Evolutionary conservation across 140 eudicot species (phyloP).

Genomic region (Cichorium intybus): DNA sequence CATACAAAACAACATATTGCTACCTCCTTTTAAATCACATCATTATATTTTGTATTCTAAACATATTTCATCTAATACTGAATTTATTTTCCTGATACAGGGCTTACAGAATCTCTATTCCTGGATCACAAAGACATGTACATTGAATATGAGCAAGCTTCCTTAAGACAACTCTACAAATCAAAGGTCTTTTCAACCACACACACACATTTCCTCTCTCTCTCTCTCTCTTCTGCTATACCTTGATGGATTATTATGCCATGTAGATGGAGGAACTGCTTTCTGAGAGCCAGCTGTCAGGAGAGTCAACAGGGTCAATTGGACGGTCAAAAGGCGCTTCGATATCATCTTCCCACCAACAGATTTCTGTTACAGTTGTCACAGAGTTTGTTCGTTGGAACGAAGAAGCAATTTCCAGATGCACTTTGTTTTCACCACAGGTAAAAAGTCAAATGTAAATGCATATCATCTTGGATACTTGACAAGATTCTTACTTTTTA

Average conservation of each 20-base stretch:
- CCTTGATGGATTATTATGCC: conserved; percentile 6
- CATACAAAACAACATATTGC: conserved; percentile 27
- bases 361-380: conserved; percentile 97
- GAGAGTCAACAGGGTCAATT: conserved; percentile 81
- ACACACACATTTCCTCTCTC: no score
- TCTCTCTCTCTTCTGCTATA: conserved; percentile 14
- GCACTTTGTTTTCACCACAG: conserved; percentile 87
- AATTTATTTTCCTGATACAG: conserved; percentile 30
- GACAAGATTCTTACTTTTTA: no score
- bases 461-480: no score
- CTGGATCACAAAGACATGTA: conserved; percentile 86
- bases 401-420: conserved; percentile 95
- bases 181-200: conserved; percentile 58
- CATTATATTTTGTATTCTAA: conserved; percentile 12
- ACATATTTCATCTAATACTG: not conserved
- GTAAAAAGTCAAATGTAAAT: conserved; percentile 26
- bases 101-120: conserved; percentile 92
- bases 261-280: conserved; percentile 86
- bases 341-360: conserved; percentile 76
- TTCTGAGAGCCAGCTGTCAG: conserved; percentile 76
- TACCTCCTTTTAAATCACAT: not conserved
- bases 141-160: conserved; percentile 91
- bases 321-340: conserved; percentile 98
- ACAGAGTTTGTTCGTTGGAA: conserved; percentile 99
- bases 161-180: conserved; percentile 84